Evolutionary conservation across 1,284 basidiomycete genomes (phyloP).

Genomic region (Ceratobasidium sp.): DNA sequence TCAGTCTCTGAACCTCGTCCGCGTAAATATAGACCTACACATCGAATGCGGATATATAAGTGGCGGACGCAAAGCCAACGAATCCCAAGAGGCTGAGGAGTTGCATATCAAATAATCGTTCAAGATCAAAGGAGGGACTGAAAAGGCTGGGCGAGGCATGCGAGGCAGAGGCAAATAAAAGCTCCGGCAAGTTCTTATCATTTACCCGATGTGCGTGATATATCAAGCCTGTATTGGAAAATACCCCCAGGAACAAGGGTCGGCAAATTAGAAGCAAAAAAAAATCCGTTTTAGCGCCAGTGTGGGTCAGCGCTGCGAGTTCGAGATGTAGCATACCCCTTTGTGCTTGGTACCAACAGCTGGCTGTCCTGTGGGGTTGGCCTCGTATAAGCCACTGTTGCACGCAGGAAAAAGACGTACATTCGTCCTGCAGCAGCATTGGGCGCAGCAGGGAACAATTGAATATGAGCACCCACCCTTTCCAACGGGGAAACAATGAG

Average conservation of each 20-base stretch:
- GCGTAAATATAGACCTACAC: not conserved
- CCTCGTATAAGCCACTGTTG: too few species aligned
- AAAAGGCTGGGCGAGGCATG: not conserved
- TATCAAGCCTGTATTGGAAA: not conserved
- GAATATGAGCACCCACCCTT: too few species aligned
- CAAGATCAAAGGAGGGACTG: not conserved
- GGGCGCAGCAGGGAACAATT: too few species aligned
- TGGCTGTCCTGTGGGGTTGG: too few species aligned
- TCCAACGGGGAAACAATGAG: too few species aligned
- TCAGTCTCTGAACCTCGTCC: not conserved
- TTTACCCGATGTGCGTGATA: not conserved
- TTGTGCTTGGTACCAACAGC: too few species aligned
- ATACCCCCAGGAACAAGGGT: not conserved
- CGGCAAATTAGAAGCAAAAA: not conserved
- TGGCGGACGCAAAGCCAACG: constrained; percentile 6
- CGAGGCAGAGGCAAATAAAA: not conserved
- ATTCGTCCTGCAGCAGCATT: too few species aligned
- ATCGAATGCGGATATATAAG: not conserved
- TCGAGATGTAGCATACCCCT: too few species aligned
- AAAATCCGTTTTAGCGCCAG: not conserved
- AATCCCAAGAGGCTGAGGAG: not conserved
- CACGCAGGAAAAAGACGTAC: too few species aligned
- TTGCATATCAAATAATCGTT: not conserved
- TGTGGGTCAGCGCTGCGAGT: not conserved
- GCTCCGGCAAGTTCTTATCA: not conserved